phyloP scores from a whole-genome alignment of 2,329 filamentous ascomycete genomes.

The Ascochyta rabiei region DNA sequence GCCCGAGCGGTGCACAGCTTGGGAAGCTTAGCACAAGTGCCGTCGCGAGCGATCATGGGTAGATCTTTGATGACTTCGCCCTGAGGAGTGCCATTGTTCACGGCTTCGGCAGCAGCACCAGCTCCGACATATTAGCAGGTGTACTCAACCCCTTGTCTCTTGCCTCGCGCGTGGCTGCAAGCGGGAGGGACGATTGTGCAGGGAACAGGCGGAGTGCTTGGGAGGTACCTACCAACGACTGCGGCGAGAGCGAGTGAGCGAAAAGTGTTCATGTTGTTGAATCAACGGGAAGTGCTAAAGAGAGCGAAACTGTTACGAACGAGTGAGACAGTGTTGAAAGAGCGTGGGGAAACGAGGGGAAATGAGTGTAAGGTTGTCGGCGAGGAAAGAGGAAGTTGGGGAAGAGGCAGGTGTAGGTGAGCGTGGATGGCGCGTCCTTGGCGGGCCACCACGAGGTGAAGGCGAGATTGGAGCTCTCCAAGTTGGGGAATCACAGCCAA shows the following conservation, averaged over 20 bases:
- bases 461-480: constrained; percentile 3
- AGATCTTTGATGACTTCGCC: constrained; percentile 4
- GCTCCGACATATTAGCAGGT: constrained; percentile 12
- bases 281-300: background rate
- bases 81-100: constrained; percentile 8
- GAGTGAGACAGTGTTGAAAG: constrained; percentile 1
- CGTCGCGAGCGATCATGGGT: constrained; percentile 14
- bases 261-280: constrained; percentile 17
- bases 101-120: constrained; percentile 16
- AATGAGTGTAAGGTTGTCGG: constrained; percentile 13
- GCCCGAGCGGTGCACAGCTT: constrained; percentile 30
- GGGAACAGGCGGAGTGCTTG: background rate
- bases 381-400: background rate
- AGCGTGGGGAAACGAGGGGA: constrained; percentile 12
- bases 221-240: constrained; percentile 17
- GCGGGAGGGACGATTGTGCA: background rate
- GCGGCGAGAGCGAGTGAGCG: constrained; percentile 16
- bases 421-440: background rate
- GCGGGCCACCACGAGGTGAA: constrained; percentile 1
- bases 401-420: constrained; percentile 14
- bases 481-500: constrained; percentile 13
- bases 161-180: constrained; percentile 1
- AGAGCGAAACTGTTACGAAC: background rate
- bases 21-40: constrained; percentile 20
- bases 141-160: background rate